These are phyloP conservation scores for Botrytis sinoallii DNA, from an alignment of 2,329 filamentous ascomycete genomes.

Conservation along the genomic window DNA sequence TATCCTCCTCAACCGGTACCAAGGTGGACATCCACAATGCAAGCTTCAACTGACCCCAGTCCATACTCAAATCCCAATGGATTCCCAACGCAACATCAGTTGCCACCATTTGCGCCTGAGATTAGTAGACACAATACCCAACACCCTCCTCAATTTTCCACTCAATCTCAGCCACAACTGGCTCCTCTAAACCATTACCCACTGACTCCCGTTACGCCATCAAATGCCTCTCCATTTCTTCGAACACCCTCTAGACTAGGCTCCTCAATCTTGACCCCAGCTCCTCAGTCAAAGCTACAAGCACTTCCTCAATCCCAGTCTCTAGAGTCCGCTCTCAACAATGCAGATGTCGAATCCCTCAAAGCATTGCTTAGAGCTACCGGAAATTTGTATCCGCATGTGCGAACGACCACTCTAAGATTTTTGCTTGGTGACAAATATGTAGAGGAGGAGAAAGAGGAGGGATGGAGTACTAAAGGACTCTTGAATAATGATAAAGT, in stretches of 20 bases:
- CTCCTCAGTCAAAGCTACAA: background rate
- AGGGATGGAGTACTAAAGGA: background rate
- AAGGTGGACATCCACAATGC: background rate
- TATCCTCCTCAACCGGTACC: background rate
- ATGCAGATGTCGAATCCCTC: background rate
- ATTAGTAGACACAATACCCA: background rate
- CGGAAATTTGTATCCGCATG: slow-evolving; percentile 1
- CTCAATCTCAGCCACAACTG: background rate
- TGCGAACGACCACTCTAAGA: background rate
- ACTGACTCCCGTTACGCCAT: background rate
- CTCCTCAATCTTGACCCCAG: background rate
- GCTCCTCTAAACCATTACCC: background rate
- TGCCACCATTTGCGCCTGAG: background rate
- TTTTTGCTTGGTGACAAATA: background rate
- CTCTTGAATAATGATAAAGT: background rate
- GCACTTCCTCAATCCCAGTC: background rate
- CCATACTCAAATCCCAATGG: background rate
- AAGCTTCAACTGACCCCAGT: background rate
- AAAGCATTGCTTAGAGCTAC: background rate
- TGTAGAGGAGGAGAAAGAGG: background rate
- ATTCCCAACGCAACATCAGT: background rate
- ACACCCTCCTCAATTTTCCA: background rate
- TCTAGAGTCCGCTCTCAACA: background rate
- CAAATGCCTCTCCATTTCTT: background rate
- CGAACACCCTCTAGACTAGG: background rate